Evolutionary conservation across 345 rosid genomes (phyloP), one percentile per base, ranked within the genome.

Genomic region (Brassica carinata): DNA sequence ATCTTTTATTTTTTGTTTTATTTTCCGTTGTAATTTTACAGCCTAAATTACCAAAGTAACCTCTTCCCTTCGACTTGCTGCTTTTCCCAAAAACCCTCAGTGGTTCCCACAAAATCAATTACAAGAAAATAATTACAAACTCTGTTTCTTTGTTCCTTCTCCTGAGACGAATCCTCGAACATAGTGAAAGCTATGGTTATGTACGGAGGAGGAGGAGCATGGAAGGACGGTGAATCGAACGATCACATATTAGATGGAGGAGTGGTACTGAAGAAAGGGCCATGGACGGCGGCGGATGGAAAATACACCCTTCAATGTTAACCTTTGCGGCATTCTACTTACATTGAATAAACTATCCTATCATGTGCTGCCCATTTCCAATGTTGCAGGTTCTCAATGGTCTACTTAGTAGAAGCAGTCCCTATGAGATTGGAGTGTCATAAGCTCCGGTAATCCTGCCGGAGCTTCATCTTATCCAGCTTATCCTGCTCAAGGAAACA

Each of bases 241-340:
- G 5, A 53, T n/a, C 59, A 15, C 5, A 5, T 53, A 38, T 36
- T 53, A 67, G 53, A 67, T 7, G 71, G 53, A 67, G 74, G 67
- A 1, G 82, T 48, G 2, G 82, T 17, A n/a, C 14, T 83, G 73
- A 85, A 85, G 83, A 87, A 85, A 18, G 86, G 87, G 63, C 85
- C 87, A 70, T 87, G 87, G 89, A 85, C 86, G 69, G 84, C 85
- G 11, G 81, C 79, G 4, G 87, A 87, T 19, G 23, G 23, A 19
- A 1, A 19, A 19, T 19, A 19, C 23, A 19, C 23, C 23, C 23
- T 19, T 19, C 23, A 19, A 19, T 19, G 23, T 19, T 19, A 1
- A 19, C 23, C 23, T 19, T 19, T 19, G 0, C 0, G 23, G 23
- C 23, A 19, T 19, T 19, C 23, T 19, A 1, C 23, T 19, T 19